Evolutionary conservation across 2,329 filamentous ascomycete genomes (phyloP).

Genomic region (Monosporascus sp.): DNA sequence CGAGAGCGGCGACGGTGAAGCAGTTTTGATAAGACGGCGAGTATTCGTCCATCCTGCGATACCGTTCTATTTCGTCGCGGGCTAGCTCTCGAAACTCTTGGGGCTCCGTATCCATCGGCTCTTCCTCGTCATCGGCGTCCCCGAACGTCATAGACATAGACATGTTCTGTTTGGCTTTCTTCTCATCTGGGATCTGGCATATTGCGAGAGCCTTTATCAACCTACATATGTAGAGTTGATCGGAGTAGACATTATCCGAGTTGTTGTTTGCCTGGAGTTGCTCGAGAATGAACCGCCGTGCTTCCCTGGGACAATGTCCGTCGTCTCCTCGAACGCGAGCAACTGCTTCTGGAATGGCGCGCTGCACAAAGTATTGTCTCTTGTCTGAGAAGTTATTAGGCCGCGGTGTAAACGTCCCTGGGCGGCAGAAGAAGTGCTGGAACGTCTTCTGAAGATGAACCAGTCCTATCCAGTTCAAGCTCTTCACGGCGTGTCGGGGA

Average conservation of each 20-base stretch:
- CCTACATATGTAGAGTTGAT: conserved; percentile 81
- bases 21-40: conserved; percentile 64
- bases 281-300: conserved; percentile 80
- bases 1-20: conserved; percentile 57
- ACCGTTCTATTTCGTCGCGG: conserved; percentile 61
- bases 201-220: conserved; percentile 62
- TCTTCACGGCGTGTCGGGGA: conserved; percentile 67
- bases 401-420: conserved; percentile 70
- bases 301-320: conserved; percentile 72
- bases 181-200: conserved; percentile 48
- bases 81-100: conserved; percentile 47
- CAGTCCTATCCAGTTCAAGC: conserved; percentile 70
- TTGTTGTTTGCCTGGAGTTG: conserved; percentile 94
- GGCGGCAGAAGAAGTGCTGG: conserved; percentile 81
- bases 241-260: conserved; percentile 80
- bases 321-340: conserved; percentile 69
- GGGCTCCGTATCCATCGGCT: conserved; percentile 35
- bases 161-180: conserved; percentile 34
- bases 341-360: conserved; percentile 76
- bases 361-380: conserved; percentile 77
- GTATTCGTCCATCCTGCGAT: conserved; percentile 65
- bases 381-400: conserved; percentile 92
- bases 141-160: conserved; percentile 38
- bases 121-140: conserved; percentile 37
- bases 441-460: conserved; percentile 83